Conservation (phyloP, 2,329 filamentous ascomycete genomes). For the Xylariaceae sp. region DNA sequence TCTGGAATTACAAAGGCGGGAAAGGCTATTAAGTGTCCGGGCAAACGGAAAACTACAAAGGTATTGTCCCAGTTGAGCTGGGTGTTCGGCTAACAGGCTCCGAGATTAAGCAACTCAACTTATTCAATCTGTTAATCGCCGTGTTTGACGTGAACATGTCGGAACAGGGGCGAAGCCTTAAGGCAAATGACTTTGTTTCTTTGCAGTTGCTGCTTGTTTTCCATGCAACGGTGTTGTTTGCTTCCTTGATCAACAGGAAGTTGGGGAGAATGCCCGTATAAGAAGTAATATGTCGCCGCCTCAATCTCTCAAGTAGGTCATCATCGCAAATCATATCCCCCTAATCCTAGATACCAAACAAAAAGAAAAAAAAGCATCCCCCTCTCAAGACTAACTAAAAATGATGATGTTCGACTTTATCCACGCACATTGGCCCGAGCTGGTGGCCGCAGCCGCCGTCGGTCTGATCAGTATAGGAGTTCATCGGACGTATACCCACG, state of each 20-base stretch:
- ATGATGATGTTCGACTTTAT: constrained; percentile 14
- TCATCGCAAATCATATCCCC: too few species aligned
- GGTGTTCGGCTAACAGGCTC: too few species aligned
- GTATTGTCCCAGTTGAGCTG: not conserved
- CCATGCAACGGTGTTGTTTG: not conserved
- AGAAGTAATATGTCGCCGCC: not conserved
- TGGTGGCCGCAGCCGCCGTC: not conserved
- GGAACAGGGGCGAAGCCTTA: not conserved
- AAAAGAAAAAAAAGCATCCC: not conserved
- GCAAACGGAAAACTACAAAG: not conserved
- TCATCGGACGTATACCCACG: not conserved
- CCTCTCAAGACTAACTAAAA: not conserved
- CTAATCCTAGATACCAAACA: not conserved
- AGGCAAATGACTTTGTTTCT: not conserved
- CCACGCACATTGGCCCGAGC: not conserved
- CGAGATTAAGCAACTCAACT: too few species aligned
- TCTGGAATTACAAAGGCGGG: too few species aligned
- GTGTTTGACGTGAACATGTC: not conserved
- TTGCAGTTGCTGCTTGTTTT: not conserved
- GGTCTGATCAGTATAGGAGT: not conserved
- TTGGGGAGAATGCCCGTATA: not conserved
- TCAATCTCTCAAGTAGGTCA: not conserved
- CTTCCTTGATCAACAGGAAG: not conserved
- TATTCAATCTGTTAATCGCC: too few species aligned
- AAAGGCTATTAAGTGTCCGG: too few species aligned